Base-by-base conservation (phyloP, 2,329 filamentous ascomycete species). In the Colletotrichum abscissum region DNA sequence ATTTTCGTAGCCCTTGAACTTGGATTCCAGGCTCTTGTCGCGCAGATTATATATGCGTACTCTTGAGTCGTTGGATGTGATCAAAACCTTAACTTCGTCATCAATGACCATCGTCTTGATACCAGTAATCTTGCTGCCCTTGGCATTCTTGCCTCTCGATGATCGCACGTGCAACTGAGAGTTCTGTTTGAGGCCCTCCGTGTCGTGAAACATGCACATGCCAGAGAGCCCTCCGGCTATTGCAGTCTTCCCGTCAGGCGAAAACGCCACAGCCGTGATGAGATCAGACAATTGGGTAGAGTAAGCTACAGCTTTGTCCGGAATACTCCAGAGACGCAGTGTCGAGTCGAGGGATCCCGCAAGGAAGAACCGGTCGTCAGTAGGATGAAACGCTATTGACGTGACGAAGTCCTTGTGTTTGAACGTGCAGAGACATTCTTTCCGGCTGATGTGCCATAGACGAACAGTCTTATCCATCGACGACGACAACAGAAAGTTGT, bases 381-480 rank as follows among this genome's bases (percentile, higher is more conserved):
- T 92, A 0, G 97, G 97, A 80, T 99, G 97, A 77, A 99, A 99
- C 49, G 94, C 91, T 63, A 99, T 95, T 1, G 95, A 96, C 0
- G 97, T 97, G 59, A 98, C 96, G 77, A 98, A 95, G 80, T 99
- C 97, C 78, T 92, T 94, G 82, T 98, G 97, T 78, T 95, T 94
- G 84, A 98, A 99, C 2, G 93, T 95, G 82, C 95, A 98, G 0
- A 99, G 87, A 78, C 95, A 98, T 79, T 98, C 95, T 4, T 88
- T 83, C 65, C 96, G 89, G 79, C 91, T 96, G 75, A 97, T 88
- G 82, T 99, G 97, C 96, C 97, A 99, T 60, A 99, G 83, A 16
- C 95, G 90, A 14, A 99, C 97, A 0, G 95, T 98, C 85, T 98
- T 98, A 81, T 99, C 97, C 95, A 98, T 98, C 0, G 95, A 98